Evolutionary conservation across 148 eudicot genomes (phyloP), one percentile per base, ranked within the genome.

Genomic region (Diospyros lotus): DNA sequence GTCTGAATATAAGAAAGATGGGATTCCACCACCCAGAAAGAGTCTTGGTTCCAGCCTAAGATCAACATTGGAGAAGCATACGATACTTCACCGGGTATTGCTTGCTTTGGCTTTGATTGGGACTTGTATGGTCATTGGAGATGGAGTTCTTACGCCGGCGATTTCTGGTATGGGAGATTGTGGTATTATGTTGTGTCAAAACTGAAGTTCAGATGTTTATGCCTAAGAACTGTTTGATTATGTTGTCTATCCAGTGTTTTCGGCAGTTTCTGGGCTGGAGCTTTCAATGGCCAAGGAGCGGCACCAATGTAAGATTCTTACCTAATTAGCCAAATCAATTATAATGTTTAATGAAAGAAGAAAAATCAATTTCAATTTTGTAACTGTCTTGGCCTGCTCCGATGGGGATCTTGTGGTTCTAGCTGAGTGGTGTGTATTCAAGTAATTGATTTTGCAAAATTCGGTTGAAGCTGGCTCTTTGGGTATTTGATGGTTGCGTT

Each of bases 91-190:
- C 48, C 79, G 77, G 64, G 51, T 83, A 43, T 76, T 90, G 81
- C 90, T 90, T 68, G 75, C 76, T 71, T 73, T 90, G 84, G 90
- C 94, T 76, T 81, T 90, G 73, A 80, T 90, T 78, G 94, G 94
- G 58, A 81, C 94, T 81, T 88, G 90, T 83, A 90, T 90, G 94
- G 94, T 90, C 50, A 90, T 90, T 69, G 94, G 94, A 6, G 94
- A 90, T 83, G 94, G 94, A 62, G 86, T 90, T 55, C 87, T 90
- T 40, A 90, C 91, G 2, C 94, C 94, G 4, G 94, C 94, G 28
- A 78, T 90, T 56, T 88, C 90, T 39, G 94, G 94, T 90, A 78
- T 43, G 46, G 28, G 66, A 67, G 46, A 17, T 38, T 61, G 28
- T 28, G 28, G 28, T 28, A 28, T n/a, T 67, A 11, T 78, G 40